phyloP scores from a whole-genome alignment of 2,329 filamentous ascomycete genomes.

The Claviceps sp. region DNA sequence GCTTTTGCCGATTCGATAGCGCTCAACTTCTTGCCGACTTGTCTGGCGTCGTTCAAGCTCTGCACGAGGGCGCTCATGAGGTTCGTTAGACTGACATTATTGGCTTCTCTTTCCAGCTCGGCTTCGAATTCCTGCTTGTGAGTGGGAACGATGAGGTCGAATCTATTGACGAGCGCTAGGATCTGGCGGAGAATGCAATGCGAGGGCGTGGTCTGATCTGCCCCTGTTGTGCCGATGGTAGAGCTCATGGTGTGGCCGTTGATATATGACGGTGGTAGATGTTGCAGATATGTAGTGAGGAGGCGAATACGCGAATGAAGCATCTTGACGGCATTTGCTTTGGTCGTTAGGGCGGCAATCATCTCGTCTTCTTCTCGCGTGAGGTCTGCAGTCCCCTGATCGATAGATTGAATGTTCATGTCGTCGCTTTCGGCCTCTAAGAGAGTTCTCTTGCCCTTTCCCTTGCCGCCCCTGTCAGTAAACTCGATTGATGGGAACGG shows the following conservation, averaged over 20 bases:
- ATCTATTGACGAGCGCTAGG: constrained; percentile 68
- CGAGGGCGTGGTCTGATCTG: constrained; percentile 34
- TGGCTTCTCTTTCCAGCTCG: constrained; percentile 64
- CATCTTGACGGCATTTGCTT: constrained; percentile 89
- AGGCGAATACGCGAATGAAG: constrained; percentile 64
- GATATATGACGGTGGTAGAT: constrained; percentile 53
- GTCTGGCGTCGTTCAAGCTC: constrained; percentile 55
- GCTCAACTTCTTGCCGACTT: constrained; percentile 61
- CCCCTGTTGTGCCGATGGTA: constrained; percentile 18
- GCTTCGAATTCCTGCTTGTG: constrained; percentile 50
- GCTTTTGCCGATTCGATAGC: constrained; percentile 35
- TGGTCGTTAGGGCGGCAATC: constrained; percentile 60
- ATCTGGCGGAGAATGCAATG: constrained; percentile 76
- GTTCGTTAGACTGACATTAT: constrained; percentile 69
- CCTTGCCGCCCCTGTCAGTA: constrained; percentile 22
- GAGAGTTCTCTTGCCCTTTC: constrained; percentile 36
- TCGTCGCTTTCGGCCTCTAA: constrained; percentile 19
- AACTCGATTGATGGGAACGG: constrained; percentile 29
- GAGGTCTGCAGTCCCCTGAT: constrained; percentile 28
- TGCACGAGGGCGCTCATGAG: constrained; percentile 65
- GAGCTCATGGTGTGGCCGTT: constrained; percentile 31
- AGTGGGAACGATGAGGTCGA: constrained; percentile 68
- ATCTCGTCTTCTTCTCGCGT: constrained; percentile 47
- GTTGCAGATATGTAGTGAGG: constrained; percentile 62
- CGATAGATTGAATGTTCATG: constrained; percentile 17